Conservation (phyloP, 805 yeast genomes). For the Hanseniaspora singularis region DNA sequence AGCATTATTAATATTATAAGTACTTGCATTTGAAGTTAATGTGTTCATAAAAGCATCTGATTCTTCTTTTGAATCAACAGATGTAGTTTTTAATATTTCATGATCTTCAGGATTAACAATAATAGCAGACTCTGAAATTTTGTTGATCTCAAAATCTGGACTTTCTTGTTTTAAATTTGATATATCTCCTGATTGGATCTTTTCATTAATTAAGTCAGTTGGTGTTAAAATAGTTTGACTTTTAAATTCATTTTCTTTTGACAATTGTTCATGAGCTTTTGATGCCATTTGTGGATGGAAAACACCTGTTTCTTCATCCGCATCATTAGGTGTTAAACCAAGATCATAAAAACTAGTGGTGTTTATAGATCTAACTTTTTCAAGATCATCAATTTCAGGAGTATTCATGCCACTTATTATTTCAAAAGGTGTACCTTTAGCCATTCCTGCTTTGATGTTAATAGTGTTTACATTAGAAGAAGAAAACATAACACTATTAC, state of each 20-base stretch:
- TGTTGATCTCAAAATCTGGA: background rate
- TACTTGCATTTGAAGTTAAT: slow-evolving; percentile 29
- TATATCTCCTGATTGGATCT: slow-evolving; percentile 6
- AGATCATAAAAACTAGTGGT: slow-evolving; percentile 6
- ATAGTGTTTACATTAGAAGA: background rate
- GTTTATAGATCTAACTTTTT: background rate
- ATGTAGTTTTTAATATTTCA: background rate
- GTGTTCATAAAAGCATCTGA: slow-evolving; percentile 29
- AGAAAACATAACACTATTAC: slow-evolving; percentile 16
- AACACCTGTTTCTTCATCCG: background rate
- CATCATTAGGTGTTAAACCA: slow-evolving; percentile 8
- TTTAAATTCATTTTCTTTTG: slow-evolving; percentile 6
- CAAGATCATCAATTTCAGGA: background rate
- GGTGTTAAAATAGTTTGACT: slow-evolving; percentile 9
- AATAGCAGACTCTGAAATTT: background rate
- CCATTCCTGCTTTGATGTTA: no score
- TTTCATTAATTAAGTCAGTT: slow-evolving; percentile 7
- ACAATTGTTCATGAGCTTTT: slow-evolving; percentile 6
- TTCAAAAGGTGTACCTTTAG: slow-evolving; percentile 1
- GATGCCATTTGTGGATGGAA: slow-evolving; percentile 11
- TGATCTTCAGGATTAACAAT: slow-evolving; percentile 11
- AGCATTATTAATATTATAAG: slow-evolving; percentile 14
- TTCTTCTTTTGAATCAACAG: slow-evolving; percentile 15
- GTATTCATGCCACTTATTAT: background rate
- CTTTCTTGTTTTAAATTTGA: background rate